Conservation (phyloP, 2,329 filamentous ascomycete species). For the Aspergillus costaricaensis region DNA sequence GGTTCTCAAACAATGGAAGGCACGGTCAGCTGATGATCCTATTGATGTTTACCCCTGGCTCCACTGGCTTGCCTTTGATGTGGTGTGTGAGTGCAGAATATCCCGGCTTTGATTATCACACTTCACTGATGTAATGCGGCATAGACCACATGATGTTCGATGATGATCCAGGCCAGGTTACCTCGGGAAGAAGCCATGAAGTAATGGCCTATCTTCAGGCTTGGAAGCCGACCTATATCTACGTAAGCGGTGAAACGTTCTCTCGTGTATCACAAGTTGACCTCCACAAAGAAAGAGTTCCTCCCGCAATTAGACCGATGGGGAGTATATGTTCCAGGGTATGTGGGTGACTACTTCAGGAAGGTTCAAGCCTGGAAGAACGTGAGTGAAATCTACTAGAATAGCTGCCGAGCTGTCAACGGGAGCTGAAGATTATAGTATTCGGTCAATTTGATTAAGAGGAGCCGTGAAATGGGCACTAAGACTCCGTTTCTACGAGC, state of each 20-base stretch:
- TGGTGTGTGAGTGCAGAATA: background rate
- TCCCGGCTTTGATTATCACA: too few species aligned
- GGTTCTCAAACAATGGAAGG: background rate
- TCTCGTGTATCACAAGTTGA: background rate
- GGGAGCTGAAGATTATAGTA: background rate
- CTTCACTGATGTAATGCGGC: background rate
- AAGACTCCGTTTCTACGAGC: background rate
- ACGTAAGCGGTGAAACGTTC: background rate
- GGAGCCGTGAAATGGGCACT: background rate
- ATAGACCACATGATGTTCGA: background rate
- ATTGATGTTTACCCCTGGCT: conserved; percentile 4
- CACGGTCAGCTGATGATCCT: background rate
- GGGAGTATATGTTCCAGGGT: background rate
- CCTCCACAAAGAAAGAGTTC: background rate
- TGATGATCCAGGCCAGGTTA: background rate
- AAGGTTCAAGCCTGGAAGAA: background rate
- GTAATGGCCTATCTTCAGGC: background rate
- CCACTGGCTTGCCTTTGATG: background rate
- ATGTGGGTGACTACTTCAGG: background rate
- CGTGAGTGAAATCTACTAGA: background rate
- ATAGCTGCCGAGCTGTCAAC: too few species aligned
- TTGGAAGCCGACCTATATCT: background rate
- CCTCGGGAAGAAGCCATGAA: background rate
- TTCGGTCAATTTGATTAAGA: background rate
- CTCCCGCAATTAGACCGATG: background rate